phyloP scores from a whole-genome alignment of 495 filamentous ascomycete species.

The Trichoderma gamsii region DNA sequence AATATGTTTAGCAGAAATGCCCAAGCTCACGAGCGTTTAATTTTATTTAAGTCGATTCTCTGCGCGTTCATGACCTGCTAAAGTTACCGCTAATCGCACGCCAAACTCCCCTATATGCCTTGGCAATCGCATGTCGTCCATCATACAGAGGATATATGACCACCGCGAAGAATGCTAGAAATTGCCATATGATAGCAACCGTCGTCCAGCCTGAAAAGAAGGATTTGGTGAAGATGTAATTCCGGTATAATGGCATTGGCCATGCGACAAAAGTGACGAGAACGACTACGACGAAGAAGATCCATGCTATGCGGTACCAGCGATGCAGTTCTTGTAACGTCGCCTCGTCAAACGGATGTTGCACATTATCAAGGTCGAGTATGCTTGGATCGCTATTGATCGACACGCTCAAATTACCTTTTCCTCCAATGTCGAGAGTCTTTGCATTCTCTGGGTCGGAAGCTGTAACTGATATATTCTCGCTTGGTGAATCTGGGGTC shows the following conservation, averaged over 20 bases:
- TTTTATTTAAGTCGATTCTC: not conserved
- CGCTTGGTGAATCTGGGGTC: not conserved
- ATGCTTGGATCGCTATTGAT: constrained; percentile 15
- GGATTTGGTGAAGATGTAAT: constrained; percentile 70
- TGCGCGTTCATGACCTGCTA: not conserved
- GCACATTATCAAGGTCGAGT: constrained; percentile 19
- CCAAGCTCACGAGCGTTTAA: not conserved
- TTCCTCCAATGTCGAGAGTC: not conserved
- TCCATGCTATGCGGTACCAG: constrained; percentile 63
- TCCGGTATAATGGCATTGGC: constrained; percentile 81
- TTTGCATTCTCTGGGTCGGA: not conserved
- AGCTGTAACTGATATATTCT: not conserved
- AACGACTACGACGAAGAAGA: constrained; percentile 61
- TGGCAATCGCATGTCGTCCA: not conserved
- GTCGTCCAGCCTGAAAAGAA: constrained; percentile 80
- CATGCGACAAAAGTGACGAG: constrained; percentile 67
- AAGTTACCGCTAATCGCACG: not conserved
- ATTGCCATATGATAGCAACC: constrained; percentile 62
- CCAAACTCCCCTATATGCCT: not conserved
- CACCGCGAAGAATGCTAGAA: constrained; percentile 55
- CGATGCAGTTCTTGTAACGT: constrained; percentile 56
- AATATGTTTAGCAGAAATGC: too few species aligned
- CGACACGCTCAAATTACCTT: constrained; percentile 20
- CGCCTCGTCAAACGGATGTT: constrained; percentile 31
- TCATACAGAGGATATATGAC: constrained; percentile 39